phyloP scores from a whole-genome alignment of 2,329 filamentous ascomycete species.

The Dendryphion nanum region DNA sequence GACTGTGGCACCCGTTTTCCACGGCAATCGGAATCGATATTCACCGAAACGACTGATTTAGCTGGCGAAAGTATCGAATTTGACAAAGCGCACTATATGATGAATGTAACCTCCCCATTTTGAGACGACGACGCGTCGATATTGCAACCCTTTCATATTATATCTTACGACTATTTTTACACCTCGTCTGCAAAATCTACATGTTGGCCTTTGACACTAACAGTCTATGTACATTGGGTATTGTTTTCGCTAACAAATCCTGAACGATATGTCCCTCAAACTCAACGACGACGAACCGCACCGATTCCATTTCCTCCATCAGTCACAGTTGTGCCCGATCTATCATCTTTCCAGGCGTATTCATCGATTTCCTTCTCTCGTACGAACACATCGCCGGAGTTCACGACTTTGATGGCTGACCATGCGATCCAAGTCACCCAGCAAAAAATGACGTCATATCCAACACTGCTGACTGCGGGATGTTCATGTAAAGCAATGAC shows the following conservation, averaged over 20 bases:
- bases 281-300: slow-evolving; percentile 16
- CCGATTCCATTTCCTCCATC: slow-evolving; percentile 8
- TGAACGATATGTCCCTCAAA: neutral
- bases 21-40: neutral
- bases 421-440: slow-evolving; percentile 36
- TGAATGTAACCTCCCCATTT: too few species aligned
- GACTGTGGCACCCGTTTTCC: neutral
- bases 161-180: too few species aligned
- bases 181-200: too few species aligned
- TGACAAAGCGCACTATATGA: too few species aligned
- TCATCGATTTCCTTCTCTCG: slow-evolving; percentile 3
- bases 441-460: slow-evolving; percentile 37
- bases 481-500: slow-evolving; percentile 27
- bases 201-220: too few species aligned
- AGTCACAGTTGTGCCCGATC: slow-evolving; percentile 6
- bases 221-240: too few species aligned
- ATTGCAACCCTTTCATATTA: too few species aligned
- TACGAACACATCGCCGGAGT: slow-evolving; percentile 1
- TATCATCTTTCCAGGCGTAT: slow-evolving; percentile 2
- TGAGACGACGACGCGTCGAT: too few species aligned
- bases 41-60: too few species aligned
- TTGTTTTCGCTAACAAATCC: too few species aligned
- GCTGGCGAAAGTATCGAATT: too few species aligned
- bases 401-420: slow-evolving; percentile 17
- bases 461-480: slow-evolving; percentile 35